Evolutionary conservation across 495 filamentous ascomycete species (phyloP), one percentile per base, ranked within the genome.

Genomic region (Trichocladium uniseriatum): DNA sequence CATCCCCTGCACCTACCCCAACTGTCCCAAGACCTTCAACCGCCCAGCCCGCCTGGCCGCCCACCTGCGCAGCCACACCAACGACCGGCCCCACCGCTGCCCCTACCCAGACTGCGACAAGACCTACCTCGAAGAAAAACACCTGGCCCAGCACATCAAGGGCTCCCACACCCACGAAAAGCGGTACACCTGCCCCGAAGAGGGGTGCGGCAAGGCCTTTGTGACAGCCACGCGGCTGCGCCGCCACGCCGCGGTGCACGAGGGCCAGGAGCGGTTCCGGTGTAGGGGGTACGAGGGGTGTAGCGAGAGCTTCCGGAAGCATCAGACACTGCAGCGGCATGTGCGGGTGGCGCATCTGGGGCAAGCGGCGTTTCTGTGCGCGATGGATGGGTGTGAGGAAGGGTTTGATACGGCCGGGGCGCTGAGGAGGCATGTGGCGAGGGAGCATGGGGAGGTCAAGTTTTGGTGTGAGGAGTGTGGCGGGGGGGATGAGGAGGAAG

Each of bases 21-120:
- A 75, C 32, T 95, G 89, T 60, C 61, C 65, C 20, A 90, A 89
- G 66, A 78, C 81, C n/a, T 95, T 89, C 77, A 91, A 92, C 63
- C 81, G 89, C 1, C 88, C 86, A 2, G 80, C 78, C n/a, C 78
- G 85, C 29, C 76, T 95, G 2, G 72, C 80, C n/a, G 77, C 84
- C 38, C 89, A 95, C 58, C 58, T 88, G 3, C 72, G 85, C 37
- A 84, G 83, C 3, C 89, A 95, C 62, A 87, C 79, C 36, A 84
- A 86, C 53, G 86, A 89, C 55, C 77, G 89, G 8, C 73, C 84
- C 6, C 87, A 80, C 61, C 63, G 70, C 21, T 98, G 92, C 60
- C 68, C 76, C 2, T 72, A 81, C 47, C 59, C 69, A 0, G 79
- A 64, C 15, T 98, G 92, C 62, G 79, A 77, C 55, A 95, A 95